Evolutionary conservation across 257 asterid genomes (phyloP), one percentile per base, ranked within the genome.

Genomic region (Lycium barbarum): DNA sequence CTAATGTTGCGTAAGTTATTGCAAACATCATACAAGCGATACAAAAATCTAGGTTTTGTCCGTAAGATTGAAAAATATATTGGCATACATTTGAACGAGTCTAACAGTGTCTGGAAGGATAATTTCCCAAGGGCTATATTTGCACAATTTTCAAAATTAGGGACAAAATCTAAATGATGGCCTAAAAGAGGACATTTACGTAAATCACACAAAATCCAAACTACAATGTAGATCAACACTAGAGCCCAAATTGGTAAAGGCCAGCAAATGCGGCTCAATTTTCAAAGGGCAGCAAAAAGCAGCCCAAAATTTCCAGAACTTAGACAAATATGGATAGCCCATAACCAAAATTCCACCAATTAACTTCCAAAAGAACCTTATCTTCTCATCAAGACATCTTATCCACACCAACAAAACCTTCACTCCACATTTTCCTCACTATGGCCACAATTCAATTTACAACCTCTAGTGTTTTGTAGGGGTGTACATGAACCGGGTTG

Each of bases 391-490:
- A 70, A 38, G 5, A 65, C 70, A n/a, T 78, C 45, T 51, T 57
- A 82, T 62, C 81, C 78, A 8, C 63, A 9, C 13, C 70, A 33
- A 71, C 78, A 54, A 83, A 83, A 68, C 43, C 85, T 55, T 13
- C 17, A 36, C 81, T 55, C 15, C 9, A 15, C 72, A 79, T 49
- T 76, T 76, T 13, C 22, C 81, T 12, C 26, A 76, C 45, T 18
- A 90, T 90, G 91, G 88, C 91, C 76, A 81, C 90, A 73, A 85
- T 89, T 65, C 86, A 67, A 18, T 84, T 87, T 63, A 86, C 89
- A 61, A 62, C 85, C 40, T 71, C 88, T 61, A 40, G 3, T 40
- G 4, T 40, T 40, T 40, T 40, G 45, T 40, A 40, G 5, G 45
- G n/a, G n/a, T n/a, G n/a, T n/a, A n/a, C n/a, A n/a, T n/a, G n/a